These are phyloP conservation scores for Zymoseptoria brevis DNA, from an alignment of 2,329 filamentous ascomycete species.

Conservation along the genomic window DNA sequence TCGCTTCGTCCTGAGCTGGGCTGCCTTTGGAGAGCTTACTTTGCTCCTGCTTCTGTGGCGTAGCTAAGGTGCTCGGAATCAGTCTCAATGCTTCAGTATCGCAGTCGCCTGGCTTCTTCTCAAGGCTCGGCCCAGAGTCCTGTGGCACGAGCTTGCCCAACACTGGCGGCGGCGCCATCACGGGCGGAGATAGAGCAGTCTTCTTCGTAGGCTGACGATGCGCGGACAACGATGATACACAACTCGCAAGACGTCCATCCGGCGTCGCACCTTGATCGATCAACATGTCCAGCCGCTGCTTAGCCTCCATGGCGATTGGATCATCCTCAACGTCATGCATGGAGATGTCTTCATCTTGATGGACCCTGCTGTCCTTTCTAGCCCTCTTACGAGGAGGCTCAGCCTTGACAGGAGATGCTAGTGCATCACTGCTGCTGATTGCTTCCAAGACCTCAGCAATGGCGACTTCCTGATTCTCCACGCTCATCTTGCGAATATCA, in stretches of 20 bases:
- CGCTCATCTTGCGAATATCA: conserved; percentile 1
- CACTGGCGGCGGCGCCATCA: not conserved
- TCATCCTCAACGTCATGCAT: not conserved
- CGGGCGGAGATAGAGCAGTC: not conserved
- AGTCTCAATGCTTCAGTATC: not conserved
- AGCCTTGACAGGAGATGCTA: not conserved
- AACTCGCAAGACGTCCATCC: conserved; percentile 4
- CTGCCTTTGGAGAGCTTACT: not conserved
- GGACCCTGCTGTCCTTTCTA: not conserved
- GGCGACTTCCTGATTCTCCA: not conserved
- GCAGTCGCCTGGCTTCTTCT: not conserved
- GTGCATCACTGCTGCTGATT: not conserved
- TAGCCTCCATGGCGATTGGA: not conserved
- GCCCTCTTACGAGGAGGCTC: not conserved
- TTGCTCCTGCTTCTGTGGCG: not conserved
- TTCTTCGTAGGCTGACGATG: conserved; percentile 1
- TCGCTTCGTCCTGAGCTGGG: not conserved
- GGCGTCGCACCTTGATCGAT: conserved; percentile 8
- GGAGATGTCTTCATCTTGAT: not conserved
- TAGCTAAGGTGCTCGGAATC: not conserved
- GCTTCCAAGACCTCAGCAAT: not conserved
- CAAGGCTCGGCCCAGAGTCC: not conserved
- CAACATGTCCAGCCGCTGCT: conserved; percentile 4
- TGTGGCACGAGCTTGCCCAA: not conserved
- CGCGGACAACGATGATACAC: conserved; percentile 7